A percentile compares a stretch with the other conserved stretches of the same genome.
phyloP scores from a whole-genome alignment of 192 early-diverging fungal genomes.

The Backusella mclennaniae region DNA sequence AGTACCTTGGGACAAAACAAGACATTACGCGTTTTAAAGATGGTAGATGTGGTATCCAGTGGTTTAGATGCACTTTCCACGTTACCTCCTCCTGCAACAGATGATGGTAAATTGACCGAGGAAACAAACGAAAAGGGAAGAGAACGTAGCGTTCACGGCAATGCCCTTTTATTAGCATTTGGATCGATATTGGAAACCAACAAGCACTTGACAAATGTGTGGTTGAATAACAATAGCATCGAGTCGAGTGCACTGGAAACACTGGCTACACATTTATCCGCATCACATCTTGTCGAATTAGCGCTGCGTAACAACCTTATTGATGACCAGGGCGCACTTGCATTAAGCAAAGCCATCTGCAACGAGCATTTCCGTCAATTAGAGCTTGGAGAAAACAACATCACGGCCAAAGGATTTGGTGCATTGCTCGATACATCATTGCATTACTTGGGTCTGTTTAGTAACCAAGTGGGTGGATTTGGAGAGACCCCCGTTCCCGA shows the following conservation, averaged over 20 bases:
- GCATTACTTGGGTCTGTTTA: conserved; percentile 44
- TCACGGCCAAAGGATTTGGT: conserved; percentile 39
- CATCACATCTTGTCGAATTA: conserved; percentile 27
- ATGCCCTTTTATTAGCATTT: conserved; percentile 34
- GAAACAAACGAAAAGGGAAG: conserved; percentile 16
- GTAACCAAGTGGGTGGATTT: conserved; percentile 39
- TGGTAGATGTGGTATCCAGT: conserved; percentile 32
- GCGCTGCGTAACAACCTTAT: conserved; percentile 42
- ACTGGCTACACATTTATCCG: conserved; percentile 30
- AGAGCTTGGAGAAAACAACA: conserved; percentile 45
- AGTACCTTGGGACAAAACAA: conserved; percentile 34
- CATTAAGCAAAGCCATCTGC: conserved; percentile 21
- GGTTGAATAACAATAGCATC: conserved; percentile 46
- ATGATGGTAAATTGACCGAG: conserved; percentile 24
- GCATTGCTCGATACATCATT: conserved; percentile 36
- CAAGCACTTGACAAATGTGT: conserved; percentile 32
- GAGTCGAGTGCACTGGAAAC: conserved; percentile 28
- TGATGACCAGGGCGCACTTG: conserved; percentile 41
- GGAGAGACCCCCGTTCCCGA: conserved; percentile 28
- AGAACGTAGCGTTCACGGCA: conserved; percentile 31
- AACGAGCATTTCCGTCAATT: conserved; percentile 7
- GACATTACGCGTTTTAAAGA: conserved; percentile 30
- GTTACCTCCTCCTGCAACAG: conserved; percentile 37
- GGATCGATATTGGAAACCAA: conserved; percentile 26
- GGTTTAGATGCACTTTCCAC: conserved; percentile 15